phyloP scores from a whole-genome alignment of 139 green algal species.

The Zygnema circumcarinatum region DNA sequence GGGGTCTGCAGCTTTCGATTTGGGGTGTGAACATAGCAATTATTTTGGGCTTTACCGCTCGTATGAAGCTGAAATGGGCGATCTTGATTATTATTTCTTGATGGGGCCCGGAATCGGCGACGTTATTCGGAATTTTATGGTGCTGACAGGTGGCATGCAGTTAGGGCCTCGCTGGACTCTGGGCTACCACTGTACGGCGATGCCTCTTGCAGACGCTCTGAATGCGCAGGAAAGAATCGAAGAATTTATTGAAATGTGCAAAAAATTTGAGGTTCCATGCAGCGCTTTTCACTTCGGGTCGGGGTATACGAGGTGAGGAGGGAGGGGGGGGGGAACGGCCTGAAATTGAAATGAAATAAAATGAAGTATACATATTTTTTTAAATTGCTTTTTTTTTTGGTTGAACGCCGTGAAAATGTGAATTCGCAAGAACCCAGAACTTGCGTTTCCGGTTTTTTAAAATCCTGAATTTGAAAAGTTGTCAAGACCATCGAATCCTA shows the following conservation, averaged over 20 bases:
- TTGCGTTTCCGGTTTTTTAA: too few relatives aligned
- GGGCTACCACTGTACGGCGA: conserved; percentile 42
- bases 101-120: conserved; percentile 6
- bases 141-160: conserved; percentile 9
- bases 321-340: too few relatives aligned
- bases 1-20: conserved; percentile 32
- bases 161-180: conserved; percentile 34
- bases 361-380: too few relatives aligned
- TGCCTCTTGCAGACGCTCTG: conserved; percentile 47
- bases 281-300: conserved; percentile 57
- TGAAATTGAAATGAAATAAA: too few relatives aligned
- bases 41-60: conserved; percentile 42
- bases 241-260: conserved; percentile 24
- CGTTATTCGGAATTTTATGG: conserved; percentile 13
- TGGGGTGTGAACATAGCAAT: conserved; percentile 59
- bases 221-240: conserved; percentile 45
- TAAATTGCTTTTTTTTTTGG: too few relatives aligned
- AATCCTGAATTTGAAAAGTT: too few relatives aligned
- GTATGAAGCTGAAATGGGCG: conserved; percentile 30
- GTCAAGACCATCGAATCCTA: too few relatives aligned
- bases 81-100: conserved; percentile 47
- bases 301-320: conserved; percentile 37
- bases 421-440: too few relatives aligned
- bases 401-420: too few relatives aligned
- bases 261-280: conserved; percentile 14